These are phyloP conservation scores for Porpolomopsis calyptriformis DNA, from an alignment of 768 basidiomycete species.

Conservation along the genomic window DNA sequence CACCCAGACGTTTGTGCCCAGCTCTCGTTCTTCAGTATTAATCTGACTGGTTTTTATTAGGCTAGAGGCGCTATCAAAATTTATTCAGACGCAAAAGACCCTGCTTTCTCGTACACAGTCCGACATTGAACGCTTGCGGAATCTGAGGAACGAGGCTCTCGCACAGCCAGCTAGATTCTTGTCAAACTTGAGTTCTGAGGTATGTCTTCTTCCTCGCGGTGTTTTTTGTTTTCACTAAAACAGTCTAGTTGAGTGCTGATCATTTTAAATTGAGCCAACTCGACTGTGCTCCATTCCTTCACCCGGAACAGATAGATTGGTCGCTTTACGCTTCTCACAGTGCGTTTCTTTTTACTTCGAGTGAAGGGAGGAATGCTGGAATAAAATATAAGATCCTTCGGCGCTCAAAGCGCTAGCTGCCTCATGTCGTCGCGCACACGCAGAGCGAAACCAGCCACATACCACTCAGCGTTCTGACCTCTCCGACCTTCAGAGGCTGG, in stretches of 20 bases:
- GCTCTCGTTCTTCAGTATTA: background rate
- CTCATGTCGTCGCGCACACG: conserved; percentile 24
- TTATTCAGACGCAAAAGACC: conserved; percentile 49
- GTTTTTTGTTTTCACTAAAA: conserved; percentile 1
- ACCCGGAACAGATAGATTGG: conserved; percentile 55
- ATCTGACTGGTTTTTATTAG: conserved; percentile 21
- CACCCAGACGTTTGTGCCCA: conserved; percentile 28
- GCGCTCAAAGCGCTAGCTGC: conserved; percentile 40
- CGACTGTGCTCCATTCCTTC: conserved; percentile 32
- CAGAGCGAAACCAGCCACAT: conserved; percentile 29
- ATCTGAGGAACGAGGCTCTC: conserved; percentile 31
- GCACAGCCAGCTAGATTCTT: conserved; percentile 25
- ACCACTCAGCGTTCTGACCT: conserved; percentile 32
- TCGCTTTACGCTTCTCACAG: conserved; percentile 44
- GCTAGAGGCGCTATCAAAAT: conserved; percentile 55
- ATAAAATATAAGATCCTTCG: conserved; percentile 35
- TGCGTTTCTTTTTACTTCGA: conserved; percentile 20
- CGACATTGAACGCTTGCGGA: conserved; percentile 49
- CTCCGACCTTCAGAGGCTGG: conserved; percentile 44
- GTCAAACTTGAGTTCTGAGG: conserved; percentile 25
- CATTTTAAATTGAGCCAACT: conserved; percentile 31
- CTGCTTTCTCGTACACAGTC: conserved; percentile 49
- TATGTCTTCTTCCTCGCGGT: conserved; percentile 12
- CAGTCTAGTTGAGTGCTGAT: conserved; percentile 15
- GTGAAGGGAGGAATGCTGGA: background rate